Percentiles rank a stretch among this genome's conserved stretches.
Evolutionary conservation across 352 stramenopile genomes (phyloP).

Genomic region (Plasmopara muralis): DNA sequence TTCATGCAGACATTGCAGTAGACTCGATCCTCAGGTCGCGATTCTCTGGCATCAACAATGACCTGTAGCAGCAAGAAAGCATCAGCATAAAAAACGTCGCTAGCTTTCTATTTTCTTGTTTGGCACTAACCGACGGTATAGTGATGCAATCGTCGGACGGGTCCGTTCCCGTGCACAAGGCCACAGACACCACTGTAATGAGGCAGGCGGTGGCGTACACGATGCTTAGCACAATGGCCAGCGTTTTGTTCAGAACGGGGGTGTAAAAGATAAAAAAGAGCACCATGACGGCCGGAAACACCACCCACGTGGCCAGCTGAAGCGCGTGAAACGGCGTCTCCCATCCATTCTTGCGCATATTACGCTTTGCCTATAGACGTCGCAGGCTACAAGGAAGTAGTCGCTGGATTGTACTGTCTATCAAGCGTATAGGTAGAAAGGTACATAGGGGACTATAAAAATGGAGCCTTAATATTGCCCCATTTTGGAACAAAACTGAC

Average conservation of each 20-base stretch:
- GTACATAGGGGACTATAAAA: background rate
- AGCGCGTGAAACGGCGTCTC: slow-evolving; percentile 75
- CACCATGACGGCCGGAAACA: slow-evolving; percentile 72
- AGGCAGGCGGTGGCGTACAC: slow-evolving; percentile 49
- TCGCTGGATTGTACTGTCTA: slow-evolving; percentile 23
- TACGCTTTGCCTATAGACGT: slow-evolving; percentile 2
- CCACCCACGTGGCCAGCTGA: slow-evolving; percentile 75
- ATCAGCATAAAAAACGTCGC: slow-evolving; percentile 3
- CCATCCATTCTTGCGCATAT: slow-evolving; percentile 75
- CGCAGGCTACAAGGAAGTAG: slow-evolving; percentile 4
- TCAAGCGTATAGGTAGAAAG: slow-evolving; percentile 6
- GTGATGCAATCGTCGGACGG: slow-evolving; percentile 73
- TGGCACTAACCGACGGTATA: slow-evolving; percentile 37
- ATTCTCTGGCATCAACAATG: slow-evolving; percentile 23
- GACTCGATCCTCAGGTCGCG: slow-evolving; percentile 41
- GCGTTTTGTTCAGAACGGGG: slow-evolving; percentile 45
- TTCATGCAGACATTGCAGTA: slow-evolving; percentile 87
- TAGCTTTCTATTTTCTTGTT: slow-evolving; percentile 1
- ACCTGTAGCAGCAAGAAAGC: slow-evolving; percentile 19
- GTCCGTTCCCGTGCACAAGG: slow-evolving; percentile 61
- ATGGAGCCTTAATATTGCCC: background rate
- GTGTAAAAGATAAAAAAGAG: slow-evolving; percentile 82
- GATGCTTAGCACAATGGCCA: slow-evolving; percentile 43
- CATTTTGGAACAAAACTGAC: background rate
- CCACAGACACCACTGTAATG: slow-evolving; percentile 47